Evolutionary conservation across 768 basidiomycete species (phyloP).

Genomic region (Suillus plorans): DNA sequence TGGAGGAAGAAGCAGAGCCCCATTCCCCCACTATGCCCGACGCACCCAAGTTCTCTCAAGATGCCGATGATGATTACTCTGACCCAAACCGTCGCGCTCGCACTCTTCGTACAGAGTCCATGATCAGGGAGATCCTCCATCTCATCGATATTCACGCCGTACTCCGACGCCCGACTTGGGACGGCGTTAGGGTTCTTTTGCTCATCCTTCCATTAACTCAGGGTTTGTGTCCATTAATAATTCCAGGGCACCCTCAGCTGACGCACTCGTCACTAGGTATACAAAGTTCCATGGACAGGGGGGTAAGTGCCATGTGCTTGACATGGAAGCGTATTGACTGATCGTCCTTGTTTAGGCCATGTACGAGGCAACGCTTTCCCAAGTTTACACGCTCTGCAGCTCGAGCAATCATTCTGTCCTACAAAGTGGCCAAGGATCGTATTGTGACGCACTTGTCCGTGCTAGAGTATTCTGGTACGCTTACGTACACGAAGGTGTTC

Average conservation of each 20-base stretch:
- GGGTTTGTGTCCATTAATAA: conserved; percentile 42
- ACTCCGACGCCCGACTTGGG: conserved; percentile 80
- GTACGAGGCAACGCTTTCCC: conserved; percentile 81
- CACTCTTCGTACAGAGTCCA: conserved; percentile 59
- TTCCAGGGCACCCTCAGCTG: background rate
- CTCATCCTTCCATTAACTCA: conserved; percentile 82
- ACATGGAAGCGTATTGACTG: conserved; percentile 10
- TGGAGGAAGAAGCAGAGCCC: conserved; percentile 37
- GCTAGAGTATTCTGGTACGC: conserved; percentile 90
- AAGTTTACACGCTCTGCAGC: conserved; percentile 75
- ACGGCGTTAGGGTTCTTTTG: conserved; percentile 79
- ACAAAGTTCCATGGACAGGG: conserved; percentile 27
- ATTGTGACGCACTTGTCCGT: conserved; percentile 61
- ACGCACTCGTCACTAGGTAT: conserved; percentile 15
- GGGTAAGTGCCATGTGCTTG: conserved; percentile 12
- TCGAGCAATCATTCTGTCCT: conserved; percentile 44
- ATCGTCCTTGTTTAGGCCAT: conserved; percentile 44
- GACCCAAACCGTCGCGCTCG: conserved; percentile 41
- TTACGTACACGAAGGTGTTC: conserved; percentile 81
- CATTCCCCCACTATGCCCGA: conserved; percentile 6
- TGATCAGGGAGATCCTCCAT: conserved; percentile 74
- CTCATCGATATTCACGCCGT: conserved; percentile 80
- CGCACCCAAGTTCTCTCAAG: conserved; percentile 14
- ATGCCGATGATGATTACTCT: conserved; percentile 29
- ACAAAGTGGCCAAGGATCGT: conserved; percentile 49